These are phyloP conservation scores for Iberis pinnata DNA, from an alignment of 345 rosid species.

Conservation along the genomic window DNA sequence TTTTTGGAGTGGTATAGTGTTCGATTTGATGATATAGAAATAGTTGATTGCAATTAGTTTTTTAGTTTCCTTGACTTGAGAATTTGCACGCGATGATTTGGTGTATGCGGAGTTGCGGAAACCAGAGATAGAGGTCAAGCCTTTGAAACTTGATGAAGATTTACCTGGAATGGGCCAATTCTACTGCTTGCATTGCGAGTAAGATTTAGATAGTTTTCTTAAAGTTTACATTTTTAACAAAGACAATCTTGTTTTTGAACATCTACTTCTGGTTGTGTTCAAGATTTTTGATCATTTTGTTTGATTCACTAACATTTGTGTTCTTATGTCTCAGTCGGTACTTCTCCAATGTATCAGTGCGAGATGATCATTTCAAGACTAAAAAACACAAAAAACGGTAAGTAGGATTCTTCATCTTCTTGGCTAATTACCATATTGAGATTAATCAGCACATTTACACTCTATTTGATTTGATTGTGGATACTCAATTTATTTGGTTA, in stretches of 20 bases:
- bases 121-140: slow-evolving; percentile 45
- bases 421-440: too few relatives aligned
- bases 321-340: slow-evolving; percentile 54
- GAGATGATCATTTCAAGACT: slow-evolving; percentile 85
- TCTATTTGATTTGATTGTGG: too few relatives aligned
- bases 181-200: slow-evolving; percentile 98
- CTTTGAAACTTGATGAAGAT: slow-evolving; percentile 65
- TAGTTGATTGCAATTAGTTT: too few relatives aligned
- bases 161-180: slow-evolving; percentile 98
- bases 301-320: not conserved
- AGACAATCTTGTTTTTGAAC: too few relatives aligned
- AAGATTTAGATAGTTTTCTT: too few relatives aligned
- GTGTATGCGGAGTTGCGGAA: slow-evolving; percentile 72
- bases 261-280: too few relatives aligned
- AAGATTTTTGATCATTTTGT: not conserved
- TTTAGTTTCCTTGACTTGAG: slow-evolving; percentile 33
- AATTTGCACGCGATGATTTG: slow-evolving; percentile 66
- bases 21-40: not conserved
- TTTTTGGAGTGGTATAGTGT: not conserved
- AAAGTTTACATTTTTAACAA: too few relatives aligned
- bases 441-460: too few relatives aligned
- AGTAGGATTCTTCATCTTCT: not conserved
- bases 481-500: too few relatives aligned
- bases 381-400: slow-evolving; percentile 91
- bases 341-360: slow-evolving; percentile 51